phyloP scores from a whole-genome alignment of 1,139 yeast species.

The Saccharomyces hybrid region DNA sequence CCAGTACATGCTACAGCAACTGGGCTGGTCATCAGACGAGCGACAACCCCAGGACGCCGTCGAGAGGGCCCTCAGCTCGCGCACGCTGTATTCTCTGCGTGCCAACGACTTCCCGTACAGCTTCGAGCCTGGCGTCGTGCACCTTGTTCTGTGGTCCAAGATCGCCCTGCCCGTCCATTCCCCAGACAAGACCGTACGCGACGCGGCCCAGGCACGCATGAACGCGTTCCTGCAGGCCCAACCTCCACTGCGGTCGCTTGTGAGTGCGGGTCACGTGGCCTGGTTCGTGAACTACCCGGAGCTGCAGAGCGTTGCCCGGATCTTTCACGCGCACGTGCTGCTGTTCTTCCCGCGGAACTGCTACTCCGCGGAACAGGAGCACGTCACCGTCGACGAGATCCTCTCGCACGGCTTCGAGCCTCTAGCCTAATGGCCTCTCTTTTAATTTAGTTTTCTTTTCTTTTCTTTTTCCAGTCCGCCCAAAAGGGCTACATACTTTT shows the following conservation, averaged over 20 bases:
- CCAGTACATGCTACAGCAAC: conserved; percentile 15
- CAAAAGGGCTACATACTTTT: background rate
- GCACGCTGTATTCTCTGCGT: conserved; percentile 14
- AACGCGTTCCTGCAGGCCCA: background rate
- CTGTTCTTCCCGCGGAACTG: background rate
- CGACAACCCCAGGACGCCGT: background rate
- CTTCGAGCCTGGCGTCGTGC: conserved; percentile 32
- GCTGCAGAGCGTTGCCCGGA: conserved; percentile 50
- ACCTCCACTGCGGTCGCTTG: background rate
- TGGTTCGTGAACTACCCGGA: conserved; percentile 62
- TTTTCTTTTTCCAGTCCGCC: background rate
- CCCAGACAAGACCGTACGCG: conserved; percentile 12
- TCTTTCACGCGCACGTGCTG: conserved; percentile 56
- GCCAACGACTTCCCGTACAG: conserved; percentile 38
- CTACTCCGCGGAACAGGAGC: background rate
- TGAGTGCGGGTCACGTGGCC: conserved; percentile 12
- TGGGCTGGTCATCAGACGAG: conserved; percentile 20
- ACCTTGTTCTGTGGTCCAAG: conserved; percentile 39
- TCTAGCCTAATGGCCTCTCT: background rate
- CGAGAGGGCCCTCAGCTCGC: background rate
- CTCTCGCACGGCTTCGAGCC: background rate
- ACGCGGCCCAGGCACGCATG: conserved; percentile 9
- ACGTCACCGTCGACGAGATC: background rate
- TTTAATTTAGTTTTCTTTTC: background rate
- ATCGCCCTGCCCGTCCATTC: conserved; percentile 35